These are phyloP conservation scores for Candida koratica DNA, from an alignment of 805 yeast species.

Conservation along the genomic window DNA sequence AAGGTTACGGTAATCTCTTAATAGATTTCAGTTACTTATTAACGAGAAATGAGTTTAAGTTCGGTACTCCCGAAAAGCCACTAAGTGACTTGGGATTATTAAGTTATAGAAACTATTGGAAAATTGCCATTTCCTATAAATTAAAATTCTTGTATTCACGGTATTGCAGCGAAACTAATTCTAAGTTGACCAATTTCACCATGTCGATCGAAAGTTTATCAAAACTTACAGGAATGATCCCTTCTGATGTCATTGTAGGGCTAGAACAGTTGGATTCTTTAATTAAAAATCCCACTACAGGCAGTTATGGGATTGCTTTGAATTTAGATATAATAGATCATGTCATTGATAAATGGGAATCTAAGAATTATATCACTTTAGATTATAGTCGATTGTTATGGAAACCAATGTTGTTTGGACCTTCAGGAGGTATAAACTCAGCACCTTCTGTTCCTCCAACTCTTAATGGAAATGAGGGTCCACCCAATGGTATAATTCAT, in stretches of 20 bases:
- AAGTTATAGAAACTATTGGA: constrained; percentile 89
- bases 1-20: constrained; percentile 83
- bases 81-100: constrained; percentile 79
- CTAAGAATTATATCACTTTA: constrained; percentile 50
- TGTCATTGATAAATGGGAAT: constrained; percentile 48
- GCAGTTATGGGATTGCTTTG: constrained; percentile 51
- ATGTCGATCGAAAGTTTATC: constrained; percentile 59
- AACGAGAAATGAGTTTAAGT: constrained; percentile 66
- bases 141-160: constrained; percentile 28
- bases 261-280: constrained; percentile 72
- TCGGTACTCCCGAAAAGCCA: constrained; percentile 96
- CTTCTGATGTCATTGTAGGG: constrained; percentile 83
- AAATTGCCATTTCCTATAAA: constrained; percentile 52
- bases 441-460: constrained; percentile 31
- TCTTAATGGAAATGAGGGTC: background rate
- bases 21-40: constrained; percentile 86
- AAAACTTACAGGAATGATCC: constrained; percentile 75
- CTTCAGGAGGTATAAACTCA: constrained; percentile 78
- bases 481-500: constrained; percentile 17
- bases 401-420: constrained; percentile 82
- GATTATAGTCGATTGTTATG: constrained; percentile 58
- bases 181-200: constrained; percentile 19
- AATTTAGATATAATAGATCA: constrained; percentile 42
- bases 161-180: constrained; percentile 9
- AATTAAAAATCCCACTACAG: constrained; percentile 41